Base-by-base conservation (phyloP, 495 filamentous ascomycete genomes). In the Talaromyces liani region DNA sequence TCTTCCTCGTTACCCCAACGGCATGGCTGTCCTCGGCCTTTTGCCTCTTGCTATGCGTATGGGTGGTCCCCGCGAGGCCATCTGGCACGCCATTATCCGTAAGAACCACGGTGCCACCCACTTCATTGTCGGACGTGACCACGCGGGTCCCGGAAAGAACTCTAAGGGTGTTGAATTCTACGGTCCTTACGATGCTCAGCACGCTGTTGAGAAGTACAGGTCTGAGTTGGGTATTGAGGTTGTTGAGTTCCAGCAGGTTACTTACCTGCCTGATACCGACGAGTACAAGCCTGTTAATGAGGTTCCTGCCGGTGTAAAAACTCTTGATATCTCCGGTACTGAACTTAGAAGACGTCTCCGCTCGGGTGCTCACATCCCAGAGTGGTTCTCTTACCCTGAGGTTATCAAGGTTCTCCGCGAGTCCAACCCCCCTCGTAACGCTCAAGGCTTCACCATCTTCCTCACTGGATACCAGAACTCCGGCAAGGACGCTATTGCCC, bases 311-410 rank as follows among this genome's bases (percentile, higher is more conserved):
- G 93, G 92, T 58, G 82, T 88, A 67, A 88, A 92, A 69, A 98
- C 95, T 24, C 87, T 97, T 61, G 93, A 98, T 82, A 98, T 98
- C 78, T 94, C 90, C 61, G 94, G 94, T 63, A 96, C 92, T 29
- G 94, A 98, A 79, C 89, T 98, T 68, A 92, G 94, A 66, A 84
- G 87, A 60, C 89, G 94, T 65, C 85, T 98, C 59, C 87, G 91
- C 68, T 92, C 88, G 60, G 94, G 94, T 62, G 88, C 87, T 65
- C 91, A 96, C 66, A 98, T 98, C 71, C 94, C 94, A 63, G 92
- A 95, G 75, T 98, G 94, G 94, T 98, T 98, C 84, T 98, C 94
- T 22, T 98, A 98, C 80, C 92, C 95, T 63, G 95, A 98, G 80
- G 95, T 98, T 66, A 94, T 98, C 76, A 87, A 86, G 75, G 94